Conservation (phyloP, 257 asterid species). For the Ligustrum vulgare region DNA sequence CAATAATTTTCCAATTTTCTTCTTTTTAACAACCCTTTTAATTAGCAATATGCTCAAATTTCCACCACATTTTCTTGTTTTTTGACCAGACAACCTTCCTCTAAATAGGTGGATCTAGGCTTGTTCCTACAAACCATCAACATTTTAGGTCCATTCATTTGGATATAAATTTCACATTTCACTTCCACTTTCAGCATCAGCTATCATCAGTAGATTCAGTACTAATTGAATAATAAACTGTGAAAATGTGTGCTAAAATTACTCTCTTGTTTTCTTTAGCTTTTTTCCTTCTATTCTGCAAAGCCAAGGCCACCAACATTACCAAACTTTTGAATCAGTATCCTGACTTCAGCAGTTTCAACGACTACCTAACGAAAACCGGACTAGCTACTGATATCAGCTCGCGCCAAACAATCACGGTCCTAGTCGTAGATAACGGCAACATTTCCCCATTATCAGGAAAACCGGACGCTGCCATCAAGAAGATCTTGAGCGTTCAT, state of each 20-base stretch:
- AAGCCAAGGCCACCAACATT: slow-evolving; percentile 49
- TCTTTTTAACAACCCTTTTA: slow-evolving; percentile 23
- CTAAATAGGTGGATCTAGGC: slow-evolving; percentile 23
- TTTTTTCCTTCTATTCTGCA: slow-evolving; percentile 28
- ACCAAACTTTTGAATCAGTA: slow-evolving; percentile 44
- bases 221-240: too few species aligned
- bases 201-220: too few species aligned
- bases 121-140: slow-evolving; percentile 24
- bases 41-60: slow-evolving; percentile 14
- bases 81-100: slow-evolving; percentile 33
- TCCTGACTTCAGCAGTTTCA: slow-evolving; percentile 55
- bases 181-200: slow-evolving; percentile 16
- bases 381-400: slow-evolving; percentile 42
- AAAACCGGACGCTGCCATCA: slow-evolving; percentile 21
- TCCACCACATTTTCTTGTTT: slow-evolving; percentile 18
- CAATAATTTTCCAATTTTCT: background rate
- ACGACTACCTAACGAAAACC: slow-evolving; percentile 50
- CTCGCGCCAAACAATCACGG: slow-evolving; percentile 47
- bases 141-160: background rate
- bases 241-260: slow-evolving; percentile 35
- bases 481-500: slow-evolving; percentile 50
- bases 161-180: slow-evolving; percentile 9
- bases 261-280: slow-evolving; percentile 30
- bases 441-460: slow-evolving; percentile 38
- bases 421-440: slow-evolving; percentile 49